Conservation (phyloP, 2,329 filamentous ascomycete genomes). For the Leptosphaerulina australis region DNA sequence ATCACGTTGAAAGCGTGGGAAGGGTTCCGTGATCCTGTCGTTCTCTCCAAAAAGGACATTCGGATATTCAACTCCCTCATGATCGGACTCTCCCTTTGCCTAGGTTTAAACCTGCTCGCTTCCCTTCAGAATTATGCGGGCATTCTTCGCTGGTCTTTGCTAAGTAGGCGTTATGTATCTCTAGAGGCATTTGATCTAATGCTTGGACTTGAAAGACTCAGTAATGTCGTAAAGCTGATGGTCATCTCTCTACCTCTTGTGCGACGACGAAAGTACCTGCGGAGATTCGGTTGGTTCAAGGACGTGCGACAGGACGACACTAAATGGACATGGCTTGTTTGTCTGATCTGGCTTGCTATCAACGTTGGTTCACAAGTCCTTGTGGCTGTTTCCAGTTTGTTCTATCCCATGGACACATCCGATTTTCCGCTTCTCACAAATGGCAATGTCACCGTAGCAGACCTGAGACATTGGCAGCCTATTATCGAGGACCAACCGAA, state of each 20-base stretch:
- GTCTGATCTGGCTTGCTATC: conserved; percentile 40
- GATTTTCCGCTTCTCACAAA: conserved; percentile 32
- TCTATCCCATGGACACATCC: conserved; percentile 45
- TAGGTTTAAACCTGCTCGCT: conserved; percentile 44
- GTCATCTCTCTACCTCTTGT: conserved; percentile 41
- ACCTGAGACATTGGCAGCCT: conserved; percentile 34
- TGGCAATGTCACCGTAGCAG: conserved; percentile 37
- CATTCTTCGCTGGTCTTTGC: conserved; percentile 44
- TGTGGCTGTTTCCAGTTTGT: conserved; percentile 42
- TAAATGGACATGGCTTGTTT: conserved; percentile 43
- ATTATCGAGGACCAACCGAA: conserved; percentile 3
- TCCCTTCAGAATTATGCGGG: conserved; percentile 44
- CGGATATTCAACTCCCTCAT: conserved; percentile 44
- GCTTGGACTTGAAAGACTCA: conserved; percentile 38
- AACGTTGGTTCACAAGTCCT: conserved; percentile 45
- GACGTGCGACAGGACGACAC: conserved; percentile 41
- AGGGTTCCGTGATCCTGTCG: conserved; percentile 30
- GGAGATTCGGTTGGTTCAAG: conserved; percentile 36
- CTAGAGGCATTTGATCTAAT: conserved; percentile 46
- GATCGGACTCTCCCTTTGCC: conserved; percentile 41
- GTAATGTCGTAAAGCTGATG: conserved; percentile 45
- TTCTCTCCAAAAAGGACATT: conserved; percentile 37
- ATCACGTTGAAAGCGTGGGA: conserved; percentile 39
- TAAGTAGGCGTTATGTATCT: conserved; percentile 40
- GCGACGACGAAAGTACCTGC: conserved; percentile 30